Evolutionary conservation across 257 asterid species (phyloP), one percentile per base, ranked within the genome.

Genomic region (Solanum lycopersicoides): DNA sequence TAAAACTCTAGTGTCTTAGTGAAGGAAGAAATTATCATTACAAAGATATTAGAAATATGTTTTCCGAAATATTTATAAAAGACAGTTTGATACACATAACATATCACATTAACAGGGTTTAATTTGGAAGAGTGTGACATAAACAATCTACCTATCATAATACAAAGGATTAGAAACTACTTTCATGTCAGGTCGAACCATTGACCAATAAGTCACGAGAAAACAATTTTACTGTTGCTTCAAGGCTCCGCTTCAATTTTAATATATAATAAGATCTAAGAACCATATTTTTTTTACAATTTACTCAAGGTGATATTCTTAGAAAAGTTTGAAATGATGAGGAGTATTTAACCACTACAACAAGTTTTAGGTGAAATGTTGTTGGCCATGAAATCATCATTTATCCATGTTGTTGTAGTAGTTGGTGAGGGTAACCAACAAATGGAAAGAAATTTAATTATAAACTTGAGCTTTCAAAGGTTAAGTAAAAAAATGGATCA

Each of bases 51-150:
- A 34, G 1, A 72, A 34, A 3, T 21, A 34, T 34, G 45, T 35
- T 72, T 72, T 18, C 4, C 2, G 21, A 72, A 32, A 34, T 72
- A 35, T 9, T 34, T 32, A 69, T 32, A 66, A 66, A 66, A 30
- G 35, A 6, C 3, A 12, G 20, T 25, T 28, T 9, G 1, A 16
- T 25, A 30, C 11, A 25, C 4, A 66, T 6, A 25, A 6, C 10
- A 28, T 25, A 4, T 28, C 35, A 30, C 3, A 0, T 66, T 66
- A 12, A 14, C 0, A 66, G 1, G 35, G 7, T 37, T 37, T 37
- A 5, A 12, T 12, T 66, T 1, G 9, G 0, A 1, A 25, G 1
- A 21, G 10, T 12, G 4, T 2, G 1, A 6, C 1, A 4, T 66
- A 12, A 0, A 28, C 18, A 28, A 7, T 66, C 73, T 66, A 59